A percentile compares a stretch with the other conserved stretches of the same genome.
Evolutionary conservation across 352 stramenopile genomes (phyloP).

Genomic region (Phytophthora melonis): DNA sequence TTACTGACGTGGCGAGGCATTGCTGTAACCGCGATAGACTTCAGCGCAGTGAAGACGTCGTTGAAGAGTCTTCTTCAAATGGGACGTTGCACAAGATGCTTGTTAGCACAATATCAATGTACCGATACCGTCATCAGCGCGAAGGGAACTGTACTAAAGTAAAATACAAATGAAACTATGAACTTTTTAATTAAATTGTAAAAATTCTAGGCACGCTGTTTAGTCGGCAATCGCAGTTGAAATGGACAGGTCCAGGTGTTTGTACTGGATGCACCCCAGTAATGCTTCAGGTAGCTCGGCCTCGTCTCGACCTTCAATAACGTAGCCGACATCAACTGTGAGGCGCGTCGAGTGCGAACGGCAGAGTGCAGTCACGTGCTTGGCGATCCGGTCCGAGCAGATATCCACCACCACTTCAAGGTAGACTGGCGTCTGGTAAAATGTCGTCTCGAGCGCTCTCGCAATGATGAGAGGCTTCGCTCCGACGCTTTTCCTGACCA

Average conservation of each 20-base stretch:
- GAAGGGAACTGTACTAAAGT: too few species aligned
- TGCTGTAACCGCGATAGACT: neutral
- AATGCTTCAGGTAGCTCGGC: constrained; percentile 82
- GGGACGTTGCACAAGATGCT: too few species aligned
- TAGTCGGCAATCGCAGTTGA: constrained; percentile 60
- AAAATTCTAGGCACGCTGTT: neutral
- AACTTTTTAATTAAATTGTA: constrained; percentile 36
- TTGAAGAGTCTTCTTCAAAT: too few species aligned
- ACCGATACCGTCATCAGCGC: too few species aligned
- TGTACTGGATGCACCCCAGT: constrained; percentile 83
- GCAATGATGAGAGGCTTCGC: constrained; percentile 82
- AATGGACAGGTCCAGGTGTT: constrained; percentile 72
- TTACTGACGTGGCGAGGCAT: constrained; percentile 9
- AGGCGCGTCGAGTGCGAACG: constrained; percentile 72
- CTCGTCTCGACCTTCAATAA: constrained; percentile 77
- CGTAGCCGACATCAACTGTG: constrained; percentile 83
- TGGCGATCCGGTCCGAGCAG: constrained; percentile 75
- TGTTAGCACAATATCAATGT: too few species aligned
- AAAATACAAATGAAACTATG: neutral
- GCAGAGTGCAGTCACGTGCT: constrained; percentile 81
- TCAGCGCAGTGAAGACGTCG: too few species aligned
- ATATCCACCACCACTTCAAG: constrained; percentile 85
- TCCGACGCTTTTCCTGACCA: constrained; percentile 85
- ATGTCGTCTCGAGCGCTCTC: constrained; percentile 69
- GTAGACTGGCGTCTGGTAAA: constrained; percentile 69